Percentiles rank a stretch among this genome's conserved stretches.
These are phyloP conservation scores for Cladorrhinum sp. DNA, from an alignment of 2,329 filamentous ascomycete species.

Conservation along the genomic window DNA sequence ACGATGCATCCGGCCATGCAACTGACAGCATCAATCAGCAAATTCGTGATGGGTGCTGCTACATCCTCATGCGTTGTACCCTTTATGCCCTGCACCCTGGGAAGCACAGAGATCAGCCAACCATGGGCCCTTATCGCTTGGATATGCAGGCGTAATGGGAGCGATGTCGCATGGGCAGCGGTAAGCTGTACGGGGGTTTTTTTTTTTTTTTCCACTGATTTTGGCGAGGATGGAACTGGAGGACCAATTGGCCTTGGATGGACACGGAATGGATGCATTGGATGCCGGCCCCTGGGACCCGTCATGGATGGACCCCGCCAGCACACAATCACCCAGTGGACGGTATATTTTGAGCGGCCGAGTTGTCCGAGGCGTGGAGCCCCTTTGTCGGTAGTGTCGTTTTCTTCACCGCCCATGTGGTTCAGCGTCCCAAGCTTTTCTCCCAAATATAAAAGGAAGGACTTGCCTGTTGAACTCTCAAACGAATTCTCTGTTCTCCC, in stretches of 20 bases:
- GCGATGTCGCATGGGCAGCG: background rate
- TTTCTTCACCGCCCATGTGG: conserved; percentile 17
- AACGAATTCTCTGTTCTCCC: conserved; percentile 5
- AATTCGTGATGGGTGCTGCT: conserved; percentile 3
- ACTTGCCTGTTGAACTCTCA: conserved; percentile 1
- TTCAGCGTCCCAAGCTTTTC: background rate
- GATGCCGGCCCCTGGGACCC: background rate
- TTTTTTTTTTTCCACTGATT: background rate
- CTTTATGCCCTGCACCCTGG: background rate
- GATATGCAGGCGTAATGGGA: conserved; percentile 2
- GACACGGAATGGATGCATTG: background rate
- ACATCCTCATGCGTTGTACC: background rate
- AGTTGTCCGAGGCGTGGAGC: conserved; percentile 22
- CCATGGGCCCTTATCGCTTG: conserved; percentile 7
- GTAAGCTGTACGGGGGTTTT: background rate
- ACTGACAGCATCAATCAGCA: background rate
- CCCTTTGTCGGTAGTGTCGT: conserved; percentile 9
- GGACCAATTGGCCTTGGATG: too few relatives aligned
- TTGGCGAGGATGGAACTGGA: background rate
- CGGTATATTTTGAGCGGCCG: conserved; percentile 15
- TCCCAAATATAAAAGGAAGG: conserved; percentile 11
- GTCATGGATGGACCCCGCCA: conserved; percentile 4
- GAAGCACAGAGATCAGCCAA: background rate
- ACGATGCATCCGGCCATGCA: background rate
- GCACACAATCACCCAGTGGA: conserved; percentile 8